Evolutionary conservation across 192 early-diverging fungal species (phyloP), one percentile per base, ranked within the genome.

Genomic region (Coemansia sp.): DNA sequence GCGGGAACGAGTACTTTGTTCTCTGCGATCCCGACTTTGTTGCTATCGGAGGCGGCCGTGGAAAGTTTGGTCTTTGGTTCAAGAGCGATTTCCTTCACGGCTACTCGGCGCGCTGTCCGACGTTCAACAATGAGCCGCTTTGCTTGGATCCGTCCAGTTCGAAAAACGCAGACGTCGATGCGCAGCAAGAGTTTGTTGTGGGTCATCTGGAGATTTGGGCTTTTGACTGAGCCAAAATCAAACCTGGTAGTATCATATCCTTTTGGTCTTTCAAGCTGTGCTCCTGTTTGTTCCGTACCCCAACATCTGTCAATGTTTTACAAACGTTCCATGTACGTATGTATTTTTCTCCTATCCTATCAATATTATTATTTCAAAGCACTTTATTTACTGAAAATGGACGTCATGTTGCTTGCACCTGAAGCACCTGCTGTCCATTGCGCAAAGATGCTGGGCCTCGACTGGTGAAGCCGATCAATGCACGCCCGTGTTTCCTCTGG

Each of bases 1-100:
- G 91, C 57, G 86, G 84, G 36, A 94, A 94, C 63, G 91, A 94
- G 57, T 94, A 92, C 66, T 88, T 92, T 79, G 85, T 94, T 20
- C 70, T 91, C 34, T 88, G 87, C 24, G 91, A 93, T 61, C 82
- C 85, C 2, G 87, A 88, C 33, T 93, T 89, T 73, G 83, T 94
- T 14, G 91, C 91, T 18, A 77, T 94, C 60, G 92, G 92, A 33
- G 91, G 92, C 57, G 92, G 90, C 12, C 84, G 90, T 36, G 92
- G 92, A 35, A 87, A 86, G 63, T 87, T 90, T 77, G 92, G 92
- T 0, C 76, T 93, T 20, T 93, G 88, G 88, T 71, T 93, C 38
- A 87, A 93, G 55, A 80, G 85, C 30, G 88, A 91, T 70, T 84
- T 93, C 33, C 77, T 87, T 35, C 84, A 83, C 34, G 92, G 92